These are phyloP conservation scores for Gautieria morchelliformis DNA, from an alignment of 768 basidiomycete genomes.

Conservation along the genomic window DNA sequence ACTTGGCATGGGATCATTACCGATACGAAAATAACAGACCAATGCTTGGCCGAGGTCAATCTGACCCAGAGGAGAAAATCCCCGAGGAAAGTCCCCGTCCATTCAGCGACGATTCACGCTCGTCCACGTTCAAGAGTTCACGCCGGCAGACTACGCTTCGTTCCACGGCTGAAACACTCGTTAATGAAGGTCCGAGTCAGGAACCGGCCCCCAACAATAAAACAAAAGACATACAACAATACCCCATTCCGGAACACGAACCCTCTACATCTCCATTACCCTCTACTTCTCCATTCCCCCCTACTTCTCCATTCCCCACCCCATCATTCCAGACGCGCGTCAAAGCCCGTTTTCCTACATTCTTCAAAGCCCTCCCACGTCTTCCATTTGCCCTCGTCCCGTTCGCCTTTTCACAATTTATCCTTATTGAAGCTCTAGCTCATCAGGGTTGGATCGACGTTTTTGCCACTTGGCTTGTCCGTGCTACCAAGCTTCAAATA, in stretches of 20 bases:
- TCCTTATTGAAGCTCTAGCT: constrained; percentile 78
- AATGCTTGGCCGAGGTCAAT: constrained; percentile 11
- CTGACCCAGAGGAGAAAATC: neutral
- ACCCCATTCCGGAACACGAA: neutral
- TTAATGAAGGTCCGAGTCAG: neutral
- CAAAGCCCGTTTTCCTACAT: constrained; percentile 51
- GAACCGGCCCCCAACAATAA: neutral
- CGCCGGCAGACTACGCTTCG: neutral
- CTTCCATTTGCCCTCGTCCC: constrained; percentile 78
- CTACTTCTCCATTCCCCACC: neutral
- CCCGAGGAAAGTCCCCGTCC: neutral
- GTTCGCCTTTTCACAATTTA: constrained; percentile 92
- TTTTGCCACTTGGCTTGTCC: constrained; percentile 55
- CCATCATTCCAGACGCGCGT: constrained; percentile 3
- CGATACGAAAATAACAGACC: constrained; percentile 23
- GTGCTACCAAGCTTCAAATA: constrained; percentile 32
- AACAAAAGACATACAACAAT: neutral
- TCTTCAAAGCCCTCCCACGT: constrained; percentile 51
- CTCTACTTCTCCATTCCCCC: too few relatives aligned
- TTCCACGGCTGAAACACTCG: neutral
- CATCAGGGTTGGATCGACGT: constrained; percentile 82
- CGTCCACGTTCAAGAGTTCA: neutral
- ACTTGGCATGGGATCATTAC: constrained; percentile 45
- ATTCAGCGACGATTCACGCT: neutral
- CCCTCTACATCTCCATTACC: too few relatives aligned